Evolutionary conservation across 805 yeast species (phyloP).

Genomic region (Kodamaea kaohsiungensis): DNA sequence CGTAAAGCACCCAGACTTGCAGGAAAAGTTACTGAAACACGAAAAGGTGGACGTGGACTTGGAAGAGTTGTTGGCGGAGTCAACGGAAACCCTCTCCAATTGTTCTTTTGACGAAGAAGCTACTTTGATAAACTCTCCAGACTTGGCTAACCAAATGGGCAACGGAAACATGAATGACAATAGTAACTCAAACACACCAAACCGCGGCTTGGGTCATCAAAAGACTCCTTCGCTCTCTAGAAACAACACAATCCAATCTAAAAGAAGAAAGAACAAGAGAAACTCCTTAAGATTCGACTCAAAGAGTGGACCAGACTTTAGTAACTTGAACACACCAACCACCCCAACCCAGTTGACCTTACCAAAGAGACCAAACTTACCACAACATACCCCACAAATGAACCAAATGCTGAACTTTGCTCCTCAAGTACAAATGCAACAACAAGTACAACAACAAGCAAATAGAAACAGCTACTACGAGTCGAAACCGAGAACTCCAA

Average conservation of each 20-base stretch:
- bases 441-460: conserved; percentile 6
- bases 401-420: conserved; percentile 4
- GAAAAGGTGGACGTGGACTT: conserved; percentile 33
- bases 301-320: conserved; percentile 21
- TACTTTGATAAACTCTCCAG: conserved; percentile 23
- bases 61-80: conserved; percentile 34
- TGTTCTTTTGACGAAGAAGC: conserved; percentile 37
- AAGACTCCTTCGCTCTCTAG: conserved; percentile 15
- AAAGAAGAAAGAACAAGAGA: conserved; percentile 35
- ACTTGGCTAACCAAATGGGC: conserved; percentile 4
- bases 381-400: conserved; percentile 6
- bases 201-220: conserved; percentile 10
- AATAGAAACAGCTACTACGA: conserved; percentile 12
- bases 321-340: conserved; percentile 19
- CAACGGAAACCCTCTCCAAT: conserved; percentile 31
- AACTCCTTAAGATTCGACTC: conserved; percentile 33
- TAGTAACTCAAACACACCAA: conserved; percentile 8
- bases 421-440: conserved; percentile 2
- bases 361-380: conserved; percentile 20
- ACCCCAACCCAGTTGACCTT: conserved; percentile 19
- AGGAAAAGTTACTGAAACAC: conserved; percentile 27
- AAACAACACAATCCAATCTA: conserved; percentile 21
- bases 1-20: conserved; percentile 38
- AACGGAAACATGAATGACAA: not conserved
- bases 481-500: conserved; percentile 23